A percentile compares a stretch with the other conserved stretches of the same genome.
These are phyloP conservation scores for Chalaropsis thielavioides DNA, from an alignment of 2,329 filamentous ascomycete genomes.

Conservation along the genomic window DNA sequence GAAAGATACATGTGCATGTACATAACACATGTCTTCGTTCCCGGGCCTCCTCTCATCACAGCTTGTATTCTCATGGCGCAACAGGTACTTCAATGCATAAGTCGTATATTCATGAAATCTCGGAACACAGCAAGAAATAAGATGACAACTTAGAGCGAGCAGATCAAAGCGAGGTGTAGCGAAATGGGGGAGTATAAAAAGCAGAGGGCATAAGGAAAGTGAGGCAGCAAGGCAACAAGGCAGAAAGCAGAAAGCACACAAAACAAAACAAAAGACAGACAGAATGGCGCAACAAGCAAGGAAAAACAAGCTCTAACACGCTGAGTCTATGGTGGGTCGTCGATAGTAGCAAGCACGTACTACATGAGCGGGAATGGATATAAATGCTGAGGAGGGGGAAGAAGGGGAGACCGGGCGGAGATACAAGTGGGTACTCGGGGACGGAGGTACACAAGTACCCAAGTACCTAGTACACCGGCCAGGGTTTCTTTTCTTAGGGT, in stretches of 20 bases:
- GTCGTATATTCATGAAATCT: slow-evolving; percentile 17
- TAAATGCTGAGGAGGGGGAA: not conserved
- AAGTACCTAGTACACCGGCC: not conserved
- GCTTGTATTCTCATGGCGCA: no score
- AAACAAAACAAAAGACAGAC: not conserved
- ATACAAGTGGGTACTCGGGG: not conserved
- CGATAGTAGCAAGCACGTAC: not conserved
- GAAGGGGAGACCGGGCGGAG: not conserved
- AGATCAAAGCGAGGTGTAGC: not conserved
- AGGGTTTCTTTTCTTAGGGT: not conserved
- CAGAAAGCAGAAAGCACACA: not conserved
- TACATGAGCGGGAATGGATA: not conserved
- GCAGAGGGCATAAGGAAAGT: not conserved
- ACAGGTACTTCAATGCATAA: slow-evolving; percentile 1
- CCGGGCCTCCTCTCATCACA: no score
- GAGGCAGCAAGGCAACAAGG: not conserved
- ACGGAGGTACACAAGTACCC: not conserved
- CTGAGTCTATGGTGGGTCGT: not conserved
- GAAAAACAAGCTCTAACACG: slow-evolving; percentile 6
- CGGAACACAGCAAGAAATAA: slow-evolving; percentile 4
- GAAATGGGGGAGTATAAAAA: slow-evolving; percentile 6
- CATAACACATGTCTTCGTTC: no score
- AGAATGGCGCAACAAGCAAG: not conserved
- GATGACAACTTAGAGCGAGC: slow-evolving; percentile 7
- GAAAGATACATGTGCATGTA: no score